Base-by-base conservation (phyloP, 495 filamentous ascomycete species). In the Letharia lupina region DNA sequence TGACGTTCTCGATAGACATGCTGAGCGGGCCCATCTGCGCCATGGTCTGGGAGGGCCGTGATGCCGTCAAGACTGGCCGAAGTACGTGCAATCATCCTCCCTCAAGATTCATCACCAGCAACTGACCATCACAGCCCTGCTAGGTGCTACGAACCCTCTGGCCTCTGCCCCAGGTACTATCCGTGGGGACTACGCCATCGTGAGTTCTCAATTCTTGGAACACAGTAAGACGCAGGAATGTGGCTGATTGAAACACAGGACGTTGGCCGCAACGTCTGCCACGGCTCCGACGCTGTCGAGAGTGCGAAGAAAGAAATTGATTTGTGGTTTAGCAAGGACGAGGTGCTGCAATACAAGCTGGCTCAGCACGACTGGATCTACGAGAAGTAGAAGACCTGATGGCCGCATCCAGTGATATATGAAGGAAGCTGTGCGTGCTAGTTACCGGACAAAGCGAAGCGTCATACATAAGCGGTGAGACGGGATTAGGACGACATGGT, bases 231-330 rank as follows among this genome's bases (percentile, higher is more conserved):
- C 4, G 68, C 59, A 65, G 28, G 63, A 48, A 4, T 60, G 37
- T 54, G 64, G 48, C 65, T 73, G 47, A 74, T 60, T 47, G 23
- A 39, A 56, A n/a, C 16, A 10, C 68, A 88, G 85, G 90, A 93
- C 74, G 90, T 94, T 74, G 94, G 94, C 81, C 91, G 94, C 77
- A 98, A 98, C 84, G 91, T 98, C 80, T 97, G 94, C 87, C 94
- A 98, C 86, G 94, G 94, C 76, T 96, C 91, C 79, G 94, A 98
- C 86, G 86, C 83, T 80, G 93, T 98, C 79, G 94, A 98, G 86
- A 94, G 82, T 82, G 94, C 94, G 79, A 86, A 98, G 89, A 97
- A 97, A 89, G 94, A 98, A 85, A 98, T 98, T 76, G 88, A 84
- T 71, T 88, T 97, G 74, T 98, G 94, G 94, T 98, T 98, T 90